Conservation (phyloP, 2,329 filamentous ascomycete genomes). For the Talaromyces sp. region DNA sequence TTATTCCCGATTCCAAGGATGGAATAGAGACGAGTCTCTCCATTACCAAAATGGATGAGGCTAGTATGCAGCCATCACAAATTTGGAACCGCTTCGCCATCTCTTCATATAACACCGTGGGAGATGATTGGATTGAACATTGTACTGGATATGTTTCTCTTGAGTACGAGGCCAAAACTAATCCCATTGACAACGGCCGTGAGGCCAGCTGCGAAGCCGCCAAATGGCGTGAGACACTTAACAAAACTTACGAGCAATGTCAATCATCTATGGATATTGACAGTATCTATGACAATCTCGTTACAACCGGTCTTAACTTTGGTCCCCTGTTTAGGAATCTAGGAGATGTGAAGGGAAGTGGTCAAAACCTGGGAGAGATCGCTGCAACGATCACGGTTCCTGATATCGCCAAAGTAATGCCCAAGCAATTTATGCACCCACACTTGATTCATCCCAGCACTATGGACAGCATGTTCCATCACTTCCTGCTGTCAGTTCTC, state of each 20-base stretch:
- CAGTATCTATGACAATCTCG: conserved; percentile 27
- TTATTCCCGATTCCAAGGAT: conserved; percentile 30
- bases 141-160: conserved; percentile 32
- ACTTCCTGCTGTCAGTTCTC: conserved; percentile 27
- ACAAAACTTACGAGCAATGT: conserved; percentile 22
- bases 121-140: conserved; percentile 35
- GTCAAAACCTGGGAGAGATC: conserved; percentile 20
- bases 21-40: conserved; percentile 31
- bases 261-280: conserved; percentile 24
- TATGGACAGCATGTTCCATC: conserved; percentile 35
- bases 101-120: conserved; percentile 29
- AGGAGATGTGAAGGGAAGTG: conserved; percentile 23
- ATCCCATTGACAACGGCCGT: conserved; percentile 23
- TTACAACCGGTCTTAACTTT: conserved; percentile 29
- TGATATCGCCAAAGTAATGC: conserved; percentile 32
- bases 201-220: conserved; percentile 23
- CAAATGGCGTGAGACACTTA: conserved; percentile 20
- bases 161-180: conserved; percentile 21
- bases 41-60: conserved; percentile 25
- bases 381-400: conserved; percentile 28
- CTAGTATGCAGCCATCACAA: conserved; percentile 21
- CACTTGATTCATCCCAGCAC: conserved; percentile 39
- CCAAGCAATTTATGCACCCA: conserved; percentile 30
- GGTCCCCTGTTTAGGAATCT: conserved; percentile 33
- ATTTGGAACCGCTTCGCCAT: conserved; percentile 32